Conservation (phyloP, 768 basidiomycete species). For the Psilocybe cyanescens region DNA sequence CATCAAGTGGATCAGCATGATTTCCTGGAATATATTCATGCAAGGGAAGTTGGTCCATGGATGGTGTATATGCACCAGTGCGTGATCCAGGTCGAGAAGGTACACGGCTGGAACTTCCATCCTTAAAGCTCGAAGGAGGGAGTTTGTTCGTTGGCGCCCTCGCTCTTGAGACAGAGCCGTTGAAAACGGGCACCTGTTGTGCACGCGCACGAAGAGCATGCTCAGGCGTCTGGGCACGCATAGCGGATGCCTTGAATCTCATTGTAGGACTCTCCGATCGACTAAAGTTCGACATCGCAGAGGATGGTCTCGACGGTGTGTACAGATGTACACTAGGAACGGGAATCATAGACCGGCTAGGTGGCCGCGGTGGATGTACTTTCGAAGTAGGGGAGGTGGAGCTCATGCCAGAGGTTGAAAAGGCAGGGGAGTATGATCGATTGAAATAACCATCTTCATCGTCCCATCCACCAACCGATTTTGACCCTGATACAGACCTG, state of each 20-base stretch:
- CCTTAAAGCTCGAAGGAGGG: conserved; percentile 81
- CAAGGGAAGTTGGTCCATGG: conserved; percentile 51
- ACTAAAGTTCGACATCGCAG: conserved; percentile 69
- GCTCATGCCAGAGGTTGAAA: conserved; percentile 49
- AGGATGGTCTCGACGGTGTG: conserved; percentile 70
- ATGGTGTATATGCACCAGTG: conserved; percentile 65
- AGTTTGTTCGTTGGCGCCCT: conserved; percentile 46
- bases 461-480: conserved; percentile 48
- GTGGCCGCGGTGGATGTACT: conserved; percentile 68
- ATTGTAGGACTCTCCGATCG: conserved; percentile 56
- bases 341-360: conserved; percentile 85
- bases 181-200: conserved; percentile 60
- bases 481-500: conserved; percentile 51
- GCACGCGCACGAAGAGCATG: conserved; percentile 55
- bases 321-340: conserved; percentile 74
- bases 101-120: conserved; percentile 48
- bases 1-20: conserved; percentile 79
- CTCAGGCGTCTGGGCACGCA: conserved; percentile 45
- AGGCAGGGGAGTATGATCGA: conserved; percentile 69
- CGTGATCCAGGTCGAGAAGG: conserved; percentile 73
- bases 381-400: conserved; percentile 40
- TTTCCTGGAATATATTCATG: conserved; percentile 71
- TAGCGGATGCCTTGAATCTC: conserved; percentile 36
- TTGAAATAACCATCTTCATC: conserved; percentile 52
- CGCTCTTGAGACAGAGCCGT: conserved; percentile 41